These are phyloP conservation scores for Aureobasidium musti DNA, from an alignment of 2,329 filamentous ascomycete species.

Conservation along the genomic window DNA sequence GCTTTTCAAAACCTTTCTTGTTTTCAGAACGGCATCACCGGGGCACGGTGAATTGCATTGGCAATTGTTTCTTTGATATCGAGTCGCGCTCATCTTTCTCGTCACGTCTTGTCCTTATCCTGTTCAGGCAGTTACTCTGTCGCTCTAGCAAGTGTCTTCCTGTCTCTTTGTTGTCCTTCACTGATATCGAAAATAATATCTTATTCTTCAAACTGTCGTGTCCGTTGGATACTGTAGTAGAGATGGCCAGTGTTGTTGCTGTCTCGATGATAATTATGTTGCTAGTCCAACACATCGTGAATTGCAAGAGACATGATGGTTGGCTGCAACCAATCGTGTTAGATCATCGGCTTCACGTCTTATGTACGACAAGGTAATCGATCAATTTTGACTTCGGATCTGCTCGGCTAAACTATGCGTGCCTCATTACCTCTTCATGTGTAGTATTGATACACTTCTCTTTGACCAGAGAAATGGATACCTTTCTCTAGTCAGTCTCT, in stretches of 20 bases:
- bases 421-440: too few species aligned
- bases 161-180: not conserved
- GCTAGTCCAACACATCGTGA: not conserved
- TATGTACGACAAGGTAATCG: too few species aligned
- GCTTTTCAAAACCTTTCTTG: not conserved
- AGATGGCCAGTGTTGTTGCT: not conserved
- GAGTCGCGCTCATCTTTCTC: not conserved
- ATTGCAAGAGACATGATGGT: not conserved
- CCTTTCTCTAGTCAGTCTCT: too few species aligned
- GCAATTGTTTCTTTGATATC: not conserved
- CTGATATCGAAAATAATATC: constrained; percentile 2
- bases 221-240: not conserved
- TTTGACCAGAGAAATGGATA: too few species aligned
- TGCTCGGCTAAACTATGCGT: too few species aligned
- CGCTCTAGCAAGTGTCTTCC: not conserved
- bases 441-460: too few species aligned
- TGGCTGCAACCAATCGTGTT: too few species aligned
- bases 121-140: not conserved
- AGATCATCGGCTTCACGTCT: too few species aligned
- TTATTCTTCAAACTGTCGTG: not conserved
- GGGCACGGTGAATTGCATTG: not conserved
- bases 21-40: not conserved
- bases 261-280: not conserved
- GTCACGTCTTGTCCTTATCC: not conserved
- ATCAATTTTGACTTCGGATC: too few species aligned